These are phyloP conservation scores for Suillus brevipes DNA, from an alignment of 768 basidiomycete species.

Conservation along the genomic window DNA sequence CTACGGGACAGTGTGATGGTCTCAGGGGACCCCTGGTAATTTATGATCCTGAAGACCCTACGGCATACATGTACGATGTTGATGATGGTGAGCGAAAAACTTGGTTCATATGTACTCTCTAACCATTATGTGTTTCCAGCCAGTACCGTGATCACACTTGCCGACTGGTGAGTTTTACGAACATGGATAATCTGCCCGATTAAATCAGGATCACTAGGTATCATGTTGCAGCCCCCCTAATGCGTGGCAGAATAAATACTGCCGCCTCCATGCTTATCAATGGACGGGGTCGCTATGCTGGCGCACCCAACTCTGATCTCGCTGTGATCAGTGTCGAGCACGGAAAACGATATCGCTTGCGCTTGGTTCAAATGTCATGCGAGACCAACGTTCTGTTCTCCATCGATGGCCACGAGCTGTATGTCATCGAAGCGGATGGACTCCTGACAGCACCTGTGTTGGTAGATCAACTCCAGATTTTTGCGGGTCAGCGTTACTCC, in stretches of 20 bases:
- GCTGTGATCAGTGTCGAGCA: slow-evolving; percentile 35
- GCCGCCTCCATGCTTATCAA: slow-evolving; percentile 39
- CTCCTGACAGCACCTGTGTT: slow-evolving; percentile 37
- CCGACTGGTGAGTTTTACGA: slow-evolving; percentile 33
- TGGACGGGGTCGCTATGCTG: slow-evolving; percentile 7
- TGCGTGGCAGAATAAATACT: slow-evolving; percentile 9
- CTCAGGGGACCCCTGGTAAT: slow-evolving; percentile 35
- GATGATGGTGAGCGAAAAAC: slow-evolving; percentile 12
- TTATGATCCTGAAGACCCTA: background rate
- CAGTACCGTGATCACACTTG: slow-evolving; percentile 45
- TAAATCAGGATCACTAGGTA: slow-evolving; percentile 16
- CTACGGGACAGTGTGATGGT: slow-evolving; percentile 20
- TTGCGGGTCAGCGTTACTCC: slow-evolving; percentile 36
- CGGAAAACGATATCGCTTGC: slow-evolving; percentile 39
- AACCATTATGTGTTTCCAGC: slow-evolving; percentile 15
- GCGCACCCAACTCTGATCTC: slow-evolving; percentile 34
- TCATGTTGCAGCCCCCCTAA: slow-evolving; percentile 23
- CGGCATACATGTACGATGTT: background rate
- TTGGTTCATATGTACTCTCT: background rate
- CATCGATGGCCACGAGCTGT: slow-evolving; percentile 46
- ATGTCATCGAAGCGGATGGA: slow-evolving; percentile 49
- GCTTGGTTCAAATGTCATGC: slow-evolving; percentile 41
- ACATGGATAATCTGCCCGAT: background rate
- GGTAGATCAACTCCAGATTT: slow-evolving; percentile 42
- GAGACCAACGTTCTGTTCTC: slow-evolving; percentile 43